Conservation (phyloP, 2,329 filamentous ascomycete genomes). For the Metarhizium anisopliae region DNA sequence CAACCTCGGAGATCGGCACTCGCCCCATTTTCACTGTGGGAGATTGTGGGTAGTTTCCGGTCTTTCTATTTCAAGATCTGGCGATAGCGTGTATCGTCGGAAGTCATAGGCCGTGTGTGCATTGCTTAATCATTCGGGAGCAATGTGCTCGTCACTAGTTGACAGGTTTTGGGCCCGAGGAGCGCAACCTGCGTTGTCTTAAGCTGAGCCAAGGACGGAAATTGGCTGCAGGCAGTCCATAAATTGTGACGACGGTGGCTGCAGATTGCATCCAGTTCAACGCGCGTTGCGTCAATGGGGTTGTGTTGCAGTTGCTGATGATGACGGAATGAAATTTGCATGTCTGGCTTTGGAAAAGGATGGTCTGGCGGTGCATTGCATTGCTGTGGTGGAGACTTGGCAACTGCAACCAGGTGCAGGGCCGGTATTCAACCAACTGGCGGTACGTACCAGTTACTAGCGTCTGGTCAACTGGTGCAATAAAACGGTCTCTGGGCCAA, state of each 20-base stretch:
- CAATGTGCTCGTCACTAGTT: background rate
- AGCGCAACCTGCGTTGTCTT: background rate
- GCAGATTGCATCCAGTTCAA: background rate
- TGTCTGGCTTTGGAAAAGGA: background rate
- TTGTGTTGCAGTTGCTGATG: background rate
- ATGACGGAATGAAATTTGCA: background rate
- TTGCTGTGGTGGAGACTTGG: background rate
- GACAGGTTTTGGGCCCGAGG: background rate
- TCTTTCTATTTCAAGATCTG: background rate
- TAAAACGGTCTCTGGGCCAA: no score
- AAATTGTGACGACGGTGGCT: background rate
- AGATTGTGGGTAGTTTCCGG: background rate
- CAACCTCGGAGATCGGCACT: constrained; percentile 1
- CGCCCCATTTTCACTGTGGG: constrained; percentile 1
- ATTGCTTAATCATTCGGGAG: background rate
- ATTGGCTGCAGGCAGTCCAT: background rate
- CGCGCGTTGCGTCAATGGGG: background rate
- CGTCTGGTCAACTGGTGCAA: no score
- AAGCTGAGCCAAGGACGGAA: background rate
- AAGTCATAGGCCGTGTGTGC: background rate
- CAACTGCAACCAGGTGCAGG: no score
- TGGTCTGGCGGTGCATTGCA: background rate
- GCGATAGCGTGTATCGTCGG: background rate
- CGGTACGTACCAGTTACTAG: no score
- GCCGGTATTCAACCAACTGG: no score